These are phyloP conservation scores for Hanseniaspora occidentalis DNA, from an alignment of 805 yeast species.

Conservation along the genomic window DNA sequence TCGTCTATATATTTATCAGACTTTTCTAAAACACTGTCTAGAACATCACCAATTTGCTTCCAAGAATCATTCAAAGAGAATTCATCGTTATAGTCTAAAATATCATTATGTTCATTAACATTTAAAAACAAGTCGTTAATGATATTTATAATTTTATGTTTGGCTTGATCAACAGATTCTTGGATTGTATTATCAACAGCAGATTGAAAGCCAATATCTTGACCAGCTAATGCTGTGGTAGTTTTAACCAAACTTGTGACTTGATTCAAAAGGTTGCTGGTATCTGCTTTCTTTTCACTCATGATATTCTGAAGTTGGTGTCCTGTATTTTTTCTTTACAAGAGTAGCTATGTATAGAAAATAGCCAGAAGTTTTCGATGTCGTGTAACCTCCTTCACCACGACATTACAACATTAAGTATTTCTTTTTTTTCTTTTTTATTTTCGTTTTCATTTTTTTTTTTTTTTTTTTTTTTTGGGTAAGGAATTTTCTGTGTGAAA, in stretches of 20 bases:
- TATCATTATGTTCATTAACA: conserved; percentile 22
- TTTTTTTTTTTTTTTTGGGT: too few species aligned
- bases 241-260: conserved; percentile 50
- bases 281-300: neutral
- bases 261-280: conserved; percentile 25
- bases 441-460: neutral
- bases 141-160: conserved; percentile 31
- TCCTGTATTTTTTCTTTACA: conserved; percentile 1
- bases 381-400: too few species aligned
- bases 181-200: conserved; percentile 43
- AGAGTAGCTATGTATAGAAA: too few species aligned
- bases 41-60: conserved; percentile 45
- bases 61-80: conserved; percentile 36
- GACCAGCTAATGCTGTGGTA: conserved; percentile 57
- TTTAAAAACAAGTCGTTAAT: conserved; percentile 34
- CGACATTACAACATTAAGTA: too few species aligned
- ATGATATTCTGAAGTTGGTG: too few species aligned
- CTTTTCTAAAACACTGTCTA: conserved; percentile 67
- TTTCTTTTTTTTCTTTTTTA: neutral
- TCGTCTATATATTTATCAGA: conserved; percentile 57
- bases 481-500: too few species aligned
- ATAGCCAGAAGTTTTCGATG: too few species aligned
- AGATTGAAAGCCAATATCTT: conserved; percentile 67
- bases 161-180: conserved; percentile 27
- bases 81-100: conserved; percentile 27